phyloP scores from a whole-genome alignment of 2,329 filamentous ascomycete species.

The Biscogniauxia sp. region DNA sequence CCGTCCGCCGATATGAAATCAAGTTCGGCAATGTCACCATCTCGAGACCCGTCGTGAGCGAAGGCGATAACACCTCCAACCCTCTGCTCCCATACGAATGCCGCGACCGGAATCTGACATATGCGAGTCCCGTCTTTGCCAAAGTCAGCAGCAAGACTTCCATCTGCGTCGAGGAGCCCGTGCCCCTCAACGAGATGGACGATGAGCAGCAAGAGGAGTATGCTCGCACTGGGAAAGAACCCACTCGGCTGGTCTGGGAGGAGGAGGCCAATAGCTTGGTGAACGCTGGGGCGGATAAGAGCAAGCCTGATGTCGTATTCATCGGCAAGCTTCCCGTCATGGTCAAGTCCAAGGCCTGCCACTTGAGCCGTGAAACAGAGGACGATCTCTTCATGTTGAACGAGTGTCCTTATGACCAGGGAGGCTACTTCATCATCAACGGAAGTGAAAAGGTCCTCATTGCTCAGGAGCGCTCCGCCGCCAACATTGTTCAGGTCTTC shows the following conservation, averaged over 20 bases:
- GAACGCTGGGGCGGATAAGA: conserved; percentile 52
- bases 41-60: conserved; percentile 84
- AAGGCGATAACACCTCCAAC: conserved; percentile 84
- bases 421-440: conserved; percentile 99
- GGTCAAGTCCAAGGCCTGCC: conserved; percentile 96
- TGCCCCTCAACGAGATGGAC: conserved; percentile 67
- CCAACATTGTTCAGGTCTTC: conserved; percentile 99
- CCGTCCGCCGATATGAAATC: conserved; percentile 89
- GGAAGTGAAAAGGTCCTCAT: conserved; percentile 98
- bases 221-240: conserved; percentile 53
- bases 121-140: conserved; percentile 87
- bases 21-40: conserved; percentile 90
- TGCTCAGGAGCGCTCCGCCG: conserved; percentile 93
- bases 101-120: conserved; percentile 91
- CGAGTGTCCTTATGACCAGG: conserved; percentile 97
- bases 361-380: conserved; percentile 78
- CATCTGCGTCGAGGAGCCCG: conserved; percentile 73
- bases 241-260: conserved; percentile 60
- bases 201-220: conserved; percentile 58
- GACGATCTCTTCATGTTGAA: conserved; percentile 87
- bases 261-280: conserved; percentile 54
- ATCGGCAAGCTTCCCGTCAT: conserved; percentile 96
- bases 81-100: conserved; percentile 92
- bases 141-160: conserved; percentile 83
- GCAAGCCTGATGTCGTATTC: conserved; percentile 73